Percentiles rank a stretch among this genome's conserved stretches.
These are phyloP conservation scores for Botrytis porri DNA, from an alignment of 2,329 filamentous ascomycete species.

Conservation along the genomic window DNA sequence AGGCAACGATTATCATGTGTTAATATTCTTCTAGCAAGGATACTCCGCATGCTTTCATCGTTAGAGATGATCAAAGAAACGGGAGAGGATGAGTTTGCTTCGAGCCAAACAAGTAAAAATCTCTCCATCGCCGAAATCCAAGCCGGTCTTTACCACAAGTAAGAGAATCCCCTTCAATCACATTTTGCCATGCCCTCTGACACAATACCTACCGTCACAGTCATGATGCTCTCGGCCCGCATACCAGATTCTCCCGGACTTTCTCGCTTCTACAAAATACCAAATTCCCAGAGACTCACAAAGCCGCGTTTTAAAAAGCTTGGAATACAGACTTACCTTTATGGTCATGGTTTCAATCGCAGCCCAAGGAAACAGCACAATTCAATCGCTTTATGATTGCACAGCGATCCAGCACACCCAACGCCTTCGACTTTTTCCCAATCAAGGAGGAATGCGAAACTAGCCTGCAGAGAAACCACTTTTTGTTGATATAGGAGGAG, in stretches of 20 bases:
- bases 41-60: conserved; percentile 7
- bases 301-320: conserved; percentile 16
- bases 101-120: not conserved
- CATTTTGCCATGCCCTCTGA: not conserved
- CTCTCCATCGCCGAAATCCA: not conserved
- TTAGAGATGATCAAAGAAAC: conserved; percentile 10
- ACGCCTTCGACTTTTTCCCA: conserved; percentile 12
- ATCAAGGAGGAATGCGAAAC: conserved; percentile 13
- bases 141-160: conserved; percentile 8
- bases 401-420: not conserved
- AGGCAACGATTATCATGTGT: too few relatives aligned
- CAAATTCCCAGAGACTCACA: not conserved
- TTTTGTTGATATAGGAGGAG: conserved; percentile 7
- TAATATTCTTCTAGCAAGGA: not conserved
- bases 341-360: conserved; percentile 14
- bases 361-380: conserved; percentile 10
- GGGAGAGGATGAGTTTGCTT: not conserved
- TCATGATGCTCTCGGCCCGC: not conserved
- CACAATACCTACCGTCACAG: not conserved
- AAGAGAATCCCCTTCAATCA: not conserved
- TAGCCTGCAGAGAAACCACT: conserved; percentile 32
- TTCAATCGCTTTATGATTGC: conserved; percentile 21
- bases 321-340: conserved; percentile 17
- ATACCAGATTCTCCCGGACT: not conserved
- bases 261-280: not conserved